Evolutionary conservation across 768 basidiomycete species (phyloP).

Genomic region (Serendipita sp.): DNA sequence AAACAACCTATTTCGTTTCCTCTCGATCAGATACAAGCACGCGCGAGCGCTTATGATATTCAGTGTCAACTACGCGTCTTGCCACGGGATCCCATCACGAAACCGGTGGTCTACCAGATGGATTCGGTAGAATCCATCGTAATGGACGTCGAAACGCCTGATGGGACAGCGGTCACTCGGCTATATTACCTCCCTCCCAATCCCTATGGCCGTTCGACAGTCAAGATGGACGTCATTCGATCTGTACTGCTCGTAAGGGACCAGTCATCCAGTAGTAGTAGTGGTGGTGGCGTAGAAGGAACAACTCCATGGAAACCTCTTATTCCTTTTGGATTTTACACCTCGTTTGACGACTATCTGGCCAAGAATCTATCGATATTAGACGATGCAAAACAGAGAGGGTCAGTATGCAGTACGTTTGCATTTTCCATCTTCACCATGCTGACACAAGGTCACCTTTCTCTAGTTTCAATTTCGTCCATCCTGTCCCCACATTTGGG

Average conservation of each 20-base stretch:
- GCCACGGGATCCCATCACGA: too few species aligned
- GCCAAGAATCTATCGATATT: conserved; percentile 9
- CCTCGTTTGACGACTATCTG: conserved; percentile 9
- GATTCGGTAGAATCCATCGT: background rate
- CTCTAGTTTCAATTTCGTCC: conserved; percentile 17
- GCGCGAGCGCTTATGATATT: background rate
- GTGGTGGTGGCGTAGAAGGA: background rate
- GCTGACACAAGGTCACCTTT: too few species aligned
- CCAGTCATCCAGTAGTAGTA: background rate
- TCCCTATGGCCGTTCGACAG: conserved; percentile 13
- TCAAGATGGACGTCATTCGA: conserved; percentile 17
- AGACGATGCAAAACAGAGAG: conserved; percentile 16
- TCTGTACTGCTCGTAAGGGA: background rate
- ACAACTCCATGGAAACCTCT: conserved; percentile 10
- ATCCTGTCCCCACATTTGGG: conserved; percentile 18
- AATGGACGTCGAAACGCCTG: too few species aligned
- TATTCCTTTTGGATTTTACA: conserved; percentile 15
- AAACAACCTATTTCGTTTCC: background rate
- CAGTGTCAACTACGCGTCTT: background rate
- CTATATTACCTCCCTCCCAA: conserved; percentile 16
- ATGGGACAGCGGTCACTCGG: background rate
- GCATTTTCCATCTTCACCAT: background rate
- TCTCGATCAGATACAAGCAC: background rate
- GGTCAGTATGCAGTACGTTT: background rate
- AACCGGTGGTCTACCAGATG: background rate